Evolutionary conservation across 768 basidiomycete species (phyloP), one percentile per base, ranked within the genome.

Genomic region (Termitomyces sp.): DNA sequence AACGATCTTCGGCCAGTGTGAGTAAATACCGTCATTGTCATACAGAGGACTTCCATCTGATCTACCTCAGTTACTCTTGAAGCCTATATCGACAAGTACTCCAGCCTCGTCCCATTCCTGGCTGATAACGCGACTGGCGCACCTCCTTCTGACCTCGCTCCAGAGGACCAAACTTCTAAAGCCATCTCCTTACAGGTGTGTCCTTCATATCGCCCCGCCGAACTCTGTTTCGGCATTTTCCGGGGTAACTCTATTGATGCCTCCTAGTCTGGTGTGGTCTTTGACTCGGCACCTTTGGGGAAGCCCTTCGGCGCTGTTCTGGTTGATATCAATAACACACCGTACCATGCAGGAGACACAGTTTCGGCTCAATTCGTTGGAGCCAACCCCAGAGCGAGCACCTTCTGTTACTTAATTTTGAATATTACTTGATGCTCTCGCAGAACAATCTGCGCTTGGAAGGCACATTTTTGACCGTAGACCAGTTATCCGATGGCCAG

Each of bases 391-490:
- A 76, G 89, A 70, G 88, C 89, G 61, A 60, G 81, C 67, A 32
- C 34, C 40, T 50, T 47, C 8, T 52, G 16, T 32, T 6, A 30
- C 21, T 53, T 27, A 5, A 37, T 42, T 7, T 43, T 21, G 43
- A 39, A 40, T 37, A 55, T 27, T n/a, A 40, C 28, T 50, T 58
- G 51, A 46, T 40, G 7, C 16, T 21, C 27, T 50, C 46, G 30
- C 59, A 90, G 88, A 92, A 92, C 63, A 91, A 91, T 64, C 78
- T 90, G 32, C 81, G 83, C 23, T 75, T 91, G 11, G 88, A 89
- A 63, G 77, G 76, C 43, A 89, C 88, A 1, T 91, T 88, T 76
- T 71, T 91, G 43, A 81, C 77, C 1, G 79, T 91, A 40, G 86
- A 91, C 57, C 78, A 74, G 50, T 67, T 77, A 34, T 69, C 76